phyloP scores from a whole-genome alignment of 495 filamentous ascomycete genomes.

The Aspergillus leporis region DNA sequence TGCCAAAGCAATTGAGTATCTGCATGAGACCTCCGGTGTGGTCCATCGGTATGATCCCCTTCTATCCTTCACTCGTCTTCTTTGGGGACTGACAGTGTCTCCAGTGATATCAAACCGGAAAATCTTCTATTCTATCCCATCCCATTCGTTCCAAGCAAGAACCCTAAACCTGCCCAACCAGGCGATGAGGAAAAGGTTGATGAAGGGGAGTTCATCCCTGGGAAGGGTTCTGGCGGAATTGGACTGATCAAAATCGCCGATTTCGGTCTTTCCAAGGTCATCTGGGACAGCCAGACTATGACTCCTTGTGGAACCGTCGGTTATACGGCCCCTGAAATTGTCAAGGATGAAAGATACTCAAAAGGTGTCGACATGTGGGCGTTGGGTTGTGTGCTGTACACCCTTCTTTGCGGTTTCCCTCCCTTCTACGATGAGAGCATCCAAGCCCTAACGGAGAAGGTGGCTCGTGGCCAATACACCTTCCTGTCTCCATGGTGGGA shows the following conservation, averaged over 20 bases:
- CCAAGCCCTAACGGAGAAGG: constrained; percentile 95
- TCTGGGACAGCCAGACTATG: constrained; percentile 99
- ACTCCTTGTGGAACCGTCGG: constrained; percentile 97
- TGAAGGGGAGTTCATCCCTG: constrained; percentile 88
- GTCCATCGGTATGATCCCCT: constrained; percentile 85
- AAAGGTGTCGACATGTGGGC: constrained; percentile 99
- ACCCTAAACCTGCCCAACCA: constrained; percentile 71
- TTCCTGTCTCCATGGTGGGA: constrained; percentile 99
- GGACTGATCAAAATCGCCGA: constrained; percentile 96
- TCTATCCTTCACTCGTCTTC: not conserved
- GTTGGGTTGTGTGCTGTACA: constrained; percentile 94
- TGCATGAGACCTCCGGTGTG: constrained; percentile 92
- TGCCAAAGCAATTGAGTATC: constrained; percentile 87
- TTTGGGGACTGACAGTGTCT: constrained; percentile 11
- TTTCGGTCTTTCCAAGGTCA: constrained; percentile 94
- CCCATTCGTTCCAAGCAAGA: constrained; percentile 75
- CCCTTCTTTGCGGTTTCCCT: constrained; percentile 93
- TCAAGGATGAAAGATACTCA: constrained; percentile 97
- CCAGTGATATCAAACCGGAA: constrained; percentile 97
- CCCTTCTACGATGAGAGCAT: constrained; percentile 99
- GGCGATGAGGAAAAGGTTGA: constrained; percentile 98
- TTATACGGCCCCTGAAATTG: constrained; percentile 98
- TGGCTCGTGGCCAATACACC: constrained; percentile 93
- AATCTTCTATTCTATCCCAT: constrained; percentile 92
- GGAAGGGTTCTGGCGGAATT: constrained; percentile 87